Percentiles rank a stretch among this genome's conserved stretches.
Conservation (phyloP, 257 asterid species). For the Pogostemon cablin region DNA sequence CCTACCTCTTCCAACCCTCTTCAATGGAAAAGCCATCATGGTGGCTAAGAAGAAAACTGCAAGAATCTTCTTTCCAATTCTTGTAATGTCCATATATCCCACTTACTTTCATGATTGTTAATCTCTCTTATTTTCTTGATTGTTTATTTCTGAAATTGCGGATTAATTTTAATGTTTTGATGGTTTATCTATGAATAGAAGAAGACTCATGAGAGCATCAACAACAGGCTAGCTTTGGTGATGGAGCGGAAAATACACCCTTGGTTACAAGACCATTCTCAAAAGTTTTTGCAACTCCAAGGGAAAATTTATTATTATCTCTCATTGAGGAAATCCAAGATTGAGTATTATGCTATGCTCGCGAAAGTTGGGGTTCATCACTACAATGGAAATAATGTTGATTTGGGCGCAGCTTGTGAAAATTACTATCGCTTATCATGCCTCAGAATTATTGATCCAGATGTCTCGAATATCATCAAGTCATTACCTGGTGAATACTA, state of each 20-base stretch:
- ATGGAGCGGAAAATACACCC: slow-evolving; percentile 72
- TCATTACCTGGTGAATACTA: slow-evolving; percentile 46
- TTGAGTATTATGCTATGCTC: slow-evolving; percentile 54
- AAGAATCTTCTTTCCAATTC: not conserved
- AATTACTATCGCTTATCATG: slow-evolving; percentile 49
- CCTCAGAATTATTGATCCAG: slow-evolving; percentile 55
- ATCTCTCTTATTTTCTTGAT: not conserved
- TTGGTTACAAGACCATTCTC: slow-evolving; percentile 63
- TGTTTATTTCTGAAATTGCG: not conserved
- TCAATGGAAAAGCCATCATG: slow-evolving; percentile 41
- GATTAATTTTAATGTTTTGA: not conserved
- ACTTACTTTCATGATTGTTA: not conserved
- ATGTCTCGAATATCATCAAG: slow-evolving; percentile 58
- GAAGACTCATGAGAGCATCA: slow-evolving; percentile 85
- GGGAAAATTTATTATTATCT: slow-evolving; percentile 51
- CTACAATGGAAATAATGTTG: slow-evolving; percentile 50
- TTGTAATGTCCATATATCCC: not conserved
- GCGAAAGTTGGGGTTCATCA: slow-evolving; percentile 52
- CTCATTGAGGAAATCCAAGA: slow-evolving; percentile 53
- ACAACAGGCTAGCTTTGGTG: slow-evolving; percentile 78
- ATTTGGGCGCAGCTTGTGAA: slow-evolving; percentile 53
- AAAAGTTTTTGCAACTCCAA: slow-evolving; percentile 52
- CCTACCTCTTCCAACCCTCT: not conserved
- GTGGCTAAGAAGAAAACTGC: slow-evolving; percentile 62
- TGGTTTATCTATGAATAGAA: slow-evolving; percentile 48